phyloP scores from a whole-genome alignment of 1,284 basidiomycete genomes.

The Wolfiporia cocos region DNA sequence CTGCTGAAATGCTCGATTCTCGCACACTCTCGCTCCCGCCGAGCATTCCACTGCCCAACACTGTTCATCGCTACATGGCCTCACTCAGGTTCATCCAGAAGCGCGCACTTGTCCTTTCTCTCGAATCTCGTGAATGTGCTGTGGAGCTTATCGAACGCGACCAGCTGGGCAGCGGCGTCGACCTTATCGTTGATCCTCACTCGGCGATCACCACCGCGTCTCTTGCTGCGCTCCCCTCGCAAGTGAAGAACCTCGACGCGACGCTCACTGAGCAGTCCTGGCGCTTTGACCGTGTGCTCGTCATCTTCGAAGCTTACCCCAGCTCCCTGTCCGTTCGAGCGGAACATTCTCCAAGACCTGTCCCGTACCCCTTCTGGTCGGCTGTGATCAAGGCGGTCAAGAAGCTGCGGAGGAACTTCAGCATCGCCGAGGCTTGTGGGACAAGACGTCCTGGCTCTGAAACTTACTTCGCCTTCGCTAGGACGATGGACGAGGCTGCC shows the following conservation, averaged over 20 bases:
- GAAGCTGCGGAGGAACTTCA: conserved; percentile 54
- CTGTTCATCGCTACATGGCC: conserved; percentile 59
- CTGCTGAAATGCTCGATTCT: conserved; percentile 39
- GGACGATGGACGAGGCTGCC: conserved; percentile 51
- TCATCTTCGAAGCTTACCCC: conserved; percentile 65
- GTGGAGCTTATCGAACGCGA: conserved; percentile 60
- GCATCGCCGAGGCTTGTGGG: conserved; percentile 50
- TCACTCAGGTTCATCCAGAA: conserved; percentile 66
- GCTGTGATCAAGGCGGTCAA: conserved; percentile 60
- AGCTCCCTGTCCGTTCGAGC: conserved; percentile 28
- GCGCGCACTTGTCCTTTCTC: conserved; percentile 44
- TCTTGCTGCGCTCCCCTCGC: conserved; percentile 50
- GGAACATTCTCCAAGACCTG: conserved; percentile 24
- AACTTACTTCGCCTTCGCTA: conserved; percentile 55
- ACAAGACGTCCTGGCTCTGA: conserved; percentile 34
- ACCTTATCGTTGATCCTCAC: conserved; percentile 53
- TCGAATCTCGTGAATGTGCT: conserved; percentile 37
- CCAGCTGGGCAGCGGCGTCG: conserved; percentile 41
- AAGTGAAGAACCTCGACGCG: conserved; percentile 34
- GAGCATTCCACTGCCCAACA: conserved; percentile 24
- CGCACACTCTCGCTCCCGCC: conserved; percentile 46
- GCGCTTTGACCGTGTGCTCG: conserved; percentile 46
- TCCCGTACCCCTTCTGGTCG: conserved; percentile 40
- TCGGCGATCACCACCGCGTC: conserved; percentile 50
- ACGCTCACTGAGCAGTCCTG: conserved; percentile 46